Evolutionary conservation across 352 stramenopile species (phyloP), one percentile per base, ranked within the genome.

Genomic region (Phytophthora niederhauseri): DNA sequence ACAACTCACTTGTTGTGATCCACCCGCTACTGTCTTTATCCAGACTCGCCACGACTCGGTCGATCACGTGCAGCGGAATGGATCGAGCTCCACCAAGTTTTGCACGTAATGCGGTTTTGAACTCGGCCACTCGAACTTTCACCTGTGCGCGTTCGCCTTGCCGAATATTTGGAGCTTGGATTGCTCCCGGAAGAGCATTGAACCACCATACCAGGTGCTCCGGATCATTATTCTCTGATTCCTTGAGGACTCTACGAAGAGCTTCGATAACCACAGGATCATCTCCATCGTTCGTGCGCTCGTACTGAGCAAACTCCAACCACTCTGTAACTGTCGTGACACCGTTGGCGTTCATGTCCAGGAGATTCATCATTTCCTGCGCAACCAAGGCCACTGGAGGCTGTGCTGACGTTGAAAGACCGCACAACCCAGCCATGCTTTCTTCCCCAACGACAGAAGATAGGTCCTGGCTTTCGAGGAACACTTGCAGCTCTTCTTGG

Each of bases 1-100:
- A 65, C 4, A 94, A 60, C 51, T 93, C 85, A 19, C 49, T 61
- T 6, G 83, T 87, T 9, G 87, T 90, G 57, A 94, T 80, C 83
- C 83, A 92, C 9, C 81, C 81, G 31, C 87, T 94, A 11, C 55
- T 52, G 55, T 93, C 80, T 6, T 66, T 77, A 59, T 94, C 83
- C 4, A 93, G 66, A 22, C 58, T 68, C n/a, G 76, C 71, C 4
- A 84, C 59, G 0, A 76, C 76, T 19, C 60, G 63, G 24, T 91
- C 74, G 11, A 91, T 72, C 22, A 50, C 72, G 22, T 55, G 66
- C 58, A 70, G 43, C 15, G 36, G 57, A 53, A 68, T 41, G 59
- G 41, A 68, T 41, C 36, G 54, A 28, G 38, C 31, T 43, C 55
- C 51, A 19, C 38, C 67, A 24, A 68, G 30, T 38, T 67, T 72